Conservation (phyloP, 78 protist genomes). For the Cyanophora paradoxa region DNA sequence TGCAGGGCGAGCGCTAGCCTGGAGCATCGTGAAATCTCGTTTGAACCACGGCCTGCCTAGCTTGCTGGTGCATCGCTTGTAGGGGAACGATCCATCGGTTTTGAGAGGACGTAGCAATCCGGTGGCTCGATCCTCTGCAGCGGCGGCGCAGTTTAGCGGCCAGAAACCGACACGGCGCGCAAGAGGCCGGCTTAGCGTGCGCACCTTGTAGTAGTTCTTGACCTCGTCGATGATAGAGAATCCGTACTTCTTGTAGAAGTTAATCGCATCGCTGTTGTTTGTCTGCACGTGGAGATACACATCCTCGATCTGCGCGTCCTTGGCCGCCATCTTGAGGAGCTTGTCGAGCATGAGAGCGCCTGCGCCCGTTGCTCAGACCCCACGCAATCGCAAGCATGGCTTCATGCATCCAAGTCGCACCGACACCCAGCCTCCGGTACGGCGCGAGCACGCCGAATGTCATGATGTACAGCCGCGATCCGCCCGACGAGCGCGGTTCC, state of each 20-base stretch:
- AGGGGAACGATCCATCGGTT: no score
- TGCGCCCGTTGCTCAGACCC: neutral
- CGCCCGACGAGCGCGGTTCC: neutral
- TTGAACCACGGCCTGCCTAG: no score
- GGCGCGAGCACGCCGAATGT: slow-evolving; percentile 12
- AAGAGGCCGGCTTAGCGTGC: no score
- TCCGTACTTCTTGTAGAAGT: neutral
- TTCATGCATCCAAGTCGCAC: neutral
- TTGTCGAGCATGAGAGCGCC: neutral
- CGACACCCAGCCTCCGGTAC: neutral
- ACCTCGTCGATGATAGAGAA: neutral
- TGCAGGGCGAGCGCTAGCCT: no score
- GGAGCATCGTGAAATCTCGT: no score
- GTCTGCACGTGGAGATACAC: slow-evolving; percentile 7
- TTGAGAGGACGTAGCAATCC: no score
- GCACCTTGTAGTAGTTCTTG: slow-evolving; percentile 8
- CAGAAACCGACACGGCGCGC: no score
- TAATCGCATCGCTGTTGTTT: neutral
- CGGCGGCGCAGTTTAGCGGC: no score
- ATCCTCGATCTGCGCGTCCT: neutral
- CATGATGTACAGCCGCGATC: neutral
- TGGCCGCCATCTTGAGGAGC: neutral
- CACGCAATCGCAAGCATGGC: no score
- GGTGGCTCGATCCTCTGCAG: no score
- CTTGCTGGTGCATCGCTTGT: no score